Evolutionary conservation across 306 rosid species (phyloP), one percentile per base, ranked within the genome.

Genomic region (Ziziphus jujuba): DNA sequence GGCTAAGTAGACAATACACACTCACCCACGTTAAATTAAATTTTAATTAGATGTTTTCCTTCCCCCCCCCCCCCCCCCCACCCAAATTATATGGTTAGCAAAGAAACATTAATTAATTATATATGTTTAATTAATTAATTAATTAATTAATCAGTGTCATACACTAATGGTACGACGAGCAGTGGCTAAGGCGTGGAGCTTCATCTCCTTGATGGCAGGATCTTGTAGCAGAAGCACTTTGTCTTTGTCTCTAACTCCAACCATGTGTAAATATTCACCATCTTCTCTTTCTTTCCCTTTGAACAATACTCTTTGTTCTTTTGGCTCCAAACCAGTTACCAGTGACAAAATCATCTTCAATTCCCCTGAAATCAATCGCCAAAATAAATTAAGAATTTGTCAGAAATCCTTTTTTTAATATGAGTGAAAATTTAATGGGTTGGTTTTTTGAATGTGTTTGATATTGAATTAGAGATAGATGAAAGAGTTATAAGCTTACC

Each of bases 251-350:
- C 84, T 81, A 24, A 93, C 95, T 8, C 99, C 99, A 71, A 86
- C 91, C 99, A 93, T 93, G 88, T 93, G 99, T 11, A 93, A 72
- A 54, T 81, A 82, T 43, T 93, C 99, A 48, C 71, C 66, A 63
- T 90, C 97, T 20, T 90, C 97, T 31, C 90, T 93, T 80, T 93
- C 96, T 77, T 87, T 93, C 8, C 99, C 99, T 81, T 56, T 90
- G 92, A 78, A 93, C 65, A 93, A 70, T 53, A 93, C 48, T 81
- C 97, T 93, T 49, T 93, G 99, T 56, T 93, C 99, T 71, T 33
- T 75, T 4, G 99, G 79, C 81, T 90, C 96, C 84, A 90, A 33
- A 14, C 82, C 84, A 19, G 81, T 93, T 56, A 82, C 87, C 64
- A 93, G 28, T 70, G 95, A 80, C 67, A 93, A 43, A 55, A 88